Evolutionary conservation across 352 stramenopile genomes (phyloP), one percentile per base, ranked within the genome.

Genomic region (Pythium plurisporium): DNA sequence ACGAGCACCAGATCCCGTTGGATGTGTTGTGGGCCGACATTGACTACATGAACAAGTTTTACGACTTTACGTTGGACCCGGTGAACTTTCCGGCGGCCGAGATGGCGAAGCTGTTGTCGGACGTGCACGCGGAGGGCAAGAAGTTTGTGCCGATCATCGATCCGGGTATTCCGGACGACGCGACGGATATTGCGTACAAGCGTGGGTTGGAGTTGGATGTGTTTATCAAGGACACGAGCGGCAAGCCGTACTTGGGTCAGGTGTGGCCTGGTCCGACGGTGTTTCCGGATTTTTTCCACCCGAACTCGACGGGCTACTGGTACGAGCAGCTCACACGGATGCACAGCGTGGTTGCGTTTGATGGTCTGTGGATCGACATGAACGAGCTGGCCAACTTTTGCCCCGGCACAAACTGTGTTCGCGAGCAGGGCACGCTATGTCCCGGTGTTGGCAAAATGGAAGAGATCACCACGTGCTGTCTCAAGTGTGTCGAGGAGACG

Each of bases 351-450:
- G 43, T 79, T 15, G 27, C 47, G 1, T 89, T 76, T 37, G 83
- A 95, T 40, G 82, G 86, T 22, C 58, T 93, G 9, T 94, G 86
- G 86, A 87, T 95, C 51, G 86, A 95, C 61, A 95, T 95, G 86
- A 95, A 95, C 63, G 86, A 95, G 44, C 58, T 89, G 5, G 77
- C 79, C 14, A 91, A 88, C 62, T 92, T 94, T 41, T 91, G 77
- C 40, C 67, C 68, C 1, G 79, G 79, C 6, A 70, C 56, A 1
- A 57, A 29, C 14, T 86, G 75, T 42, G 62, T 64, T 5, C 74
- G 73, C 25, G 56, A 81, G n/a, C 49, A 64, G 2, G 56, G 30
- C 42, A 60, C 63, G 5, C 70, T 65, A 11, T 86, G 73, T 38
- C 69, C 75, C 1, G 61, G 69, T 20, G n/a, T n/a, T n/a, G n/a